phyloP scores from a whole-genome alignment of 441 rosid species.

The Erysimum cheiri region DNA sequence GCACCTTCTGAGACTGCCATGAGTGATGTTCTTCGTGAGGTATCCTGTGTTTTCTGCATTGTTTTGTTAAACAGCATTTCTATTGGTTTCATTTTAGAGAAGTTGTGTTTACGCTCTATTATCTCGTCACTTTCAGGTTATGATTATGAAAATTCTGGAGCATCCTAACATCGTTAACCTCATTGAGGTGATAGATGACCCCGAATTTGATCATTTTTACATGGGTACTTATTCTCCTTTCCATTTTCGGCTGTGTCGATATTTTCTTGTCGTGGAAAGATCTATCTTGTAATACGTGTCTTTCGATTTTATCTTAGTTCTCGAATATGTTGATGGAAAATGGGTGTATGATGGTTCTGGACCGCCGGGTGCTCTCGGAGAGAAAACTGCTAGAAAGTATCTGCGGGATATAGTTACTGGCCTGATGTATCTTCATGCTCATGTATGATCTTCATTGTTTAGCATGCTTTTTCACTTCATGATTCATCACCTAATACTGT shows the following conservation, averaged over 20 bases:
- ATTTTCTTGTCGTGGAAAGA: not conserved
- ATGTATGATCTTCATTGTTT: slow-evolving; percentile 59
- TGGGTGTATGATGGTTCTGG: slow-evolving; percentile 74
- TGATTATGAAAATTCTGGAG: slow-evolving; percentile 88
- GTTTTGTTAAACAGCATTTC: not conserved
- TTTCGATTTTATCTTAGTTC: slow-evolving; percentile 56
- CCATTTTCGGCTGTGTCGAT: slow-evolving; percentile 8
- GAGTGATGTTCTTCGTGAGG: slow-evolving; percentile 96
- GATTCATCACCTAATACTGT: slow-evolving; percentile 8
- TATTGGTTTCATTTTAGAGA: not conserved
- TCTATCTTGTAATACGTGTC: not conserved
- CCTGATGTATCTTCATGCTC: slow-evolving; percentile 90
- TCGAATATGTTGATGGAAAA: slow-evolving; percentile 91
- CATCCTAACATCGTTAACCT: slow-evolving; percentile 98
- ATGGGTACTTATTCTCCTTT: slow-evolving; percentile 70
- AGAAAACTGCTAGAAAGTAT: slow-evolving; percentile 83
- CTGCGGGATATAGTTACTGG: slow-evolving; percentile 86
- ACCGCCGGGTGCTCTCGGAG: slow-evolving; percentile 68
- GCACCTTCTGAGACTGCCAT: slow-evolving; percentile 98
- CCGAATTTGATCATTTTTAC: slow-evolving; percentile 90
- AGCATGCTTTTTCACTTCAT: slow-evolving; percentile 18
- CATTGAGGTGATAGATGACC: slow-evolving; percentile 97
- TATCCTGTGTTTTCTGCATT: slow-evolving; percentile 41
- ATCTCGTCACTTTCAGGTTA: slow-evolving; percentile 58
- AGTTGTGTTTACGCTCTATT: slow-evolving; percentile 21